Evolutionary conservation across 2,329 filamentous ascomycete genomes (phyloP), one percentile per base, ranked within the genome.

Genomic region (Furcasterigmium sp.): DNA sequence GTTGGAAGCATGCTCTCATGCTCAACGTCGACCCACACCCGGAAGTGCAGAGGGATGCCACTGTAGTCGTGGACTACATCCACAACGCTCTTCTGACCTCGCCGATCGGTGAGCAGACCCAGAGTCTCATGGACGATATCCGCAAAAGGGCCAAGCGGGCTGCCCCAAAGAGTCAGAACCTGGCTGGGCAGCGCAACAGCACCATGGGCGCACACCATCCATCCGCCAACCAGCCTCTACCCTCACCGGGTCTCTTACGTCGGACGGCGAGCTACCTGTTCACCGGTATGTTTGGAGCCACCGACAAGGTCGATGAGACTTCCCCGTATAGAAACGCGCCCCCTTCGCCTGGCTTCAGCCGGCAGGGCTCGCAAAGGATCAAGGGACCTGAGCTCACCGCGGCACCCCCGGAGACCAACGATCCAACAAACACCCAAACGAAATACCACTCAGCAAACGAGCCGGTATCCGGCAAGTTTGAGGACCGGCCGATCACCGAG

Each of bases 1-100:
- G 94, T 49, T 98, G 93, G 93, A 93, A 95, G 61, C 87, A 96
- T 56, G 76, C 94, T 35, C 72, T 96, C 46, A 87, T 95, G 49
- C 75, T 97, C 62, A 91, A 89, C 36, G 88, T 95, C 15, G 93
- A 98, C 58, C 91, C 93, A 32, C 91, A 96, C 58, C 90, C 91
- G 2, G 91, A 97, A 58, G 87, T 97, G 26, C 87, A 94, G 49
- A 78, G 85, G 51, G 87, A 93, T 60, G 91, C 90, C 9, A 83
- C 82, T 6, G 75, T 85, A n/a, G 82, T 97, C 36, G 80, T 95
- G 23, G 93, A 98, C 62, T 87, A 85, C 55, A 76, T 97, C 20
- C 84, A 96, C 57, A 76, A 85, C 40, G 78, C 82, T 1, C 72
- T 98, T 11, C 67, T 95, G 6, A 78, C 85, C 40, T 96, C 91